Conservation (phyloP, 768 basidiomycete genomes). For the Hygrocybe coccinea region DNA sequence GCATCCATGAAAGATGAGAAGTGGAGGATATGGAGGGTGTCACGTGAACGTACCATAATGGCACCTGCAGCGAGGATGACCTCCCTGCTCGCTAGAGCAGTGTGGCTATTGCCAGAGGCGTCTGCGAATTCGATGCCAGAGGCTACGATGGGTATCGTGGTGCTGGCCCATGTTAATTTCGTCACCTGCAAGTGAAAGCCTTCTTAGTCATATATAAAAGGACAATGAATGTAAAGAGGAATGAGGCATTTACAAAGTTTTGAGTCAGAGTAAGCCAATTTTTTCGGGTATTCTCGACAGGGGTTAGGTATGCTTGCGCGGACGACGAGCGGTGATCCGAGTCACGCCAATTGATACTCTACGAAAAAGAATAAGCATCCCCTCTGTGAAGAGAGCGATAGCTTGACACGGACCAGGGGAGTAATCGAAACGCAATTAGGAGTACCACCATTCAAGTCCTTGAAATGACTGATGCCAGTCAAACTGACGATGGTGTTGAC, state of each 20-base stretch:
- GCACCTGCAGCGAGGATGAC: conserved; percentile 54
- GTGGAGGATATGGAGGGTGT: neutral
- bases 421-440: conserved; percentile 55
- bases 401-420: conserved; percentile 36
- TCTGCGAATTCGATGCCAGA: conserved; percentile 45
- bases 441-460: conserved; percentile 52
- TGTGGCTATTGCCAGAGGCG: conserved; percentile 35
- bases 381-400: neutral
- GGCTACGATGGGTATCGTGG: conserved; percentile 36
- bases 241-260: conserved; percentile 28
- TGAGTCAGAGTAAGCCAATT: conserved; percentile 48
- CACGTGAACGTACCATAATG: conserved; percentile 30
- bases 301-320: conserved; percentile 49
- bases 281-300: conserved; percentile 42
- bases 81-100: conserved; percentile 41
- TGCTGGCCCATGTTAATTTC: conserved; percentile 37
- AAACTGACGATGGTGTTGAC: conserved; percentile 42
- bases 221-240: neutral
- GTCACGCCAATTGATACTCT: conserved; percentile 48
- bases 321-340: conserved; percentile 52
- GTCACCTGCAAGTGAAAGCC: conserved; percentile 38
- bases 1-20: neutral
- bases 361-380: neutral
- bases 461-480: conserved; percentile 44
- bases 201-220: too few species aligned